Base-by-base conservation (phyloP, 2,329 filamentous ascomycete genomes). In the Penicillium sp. region DNA sequence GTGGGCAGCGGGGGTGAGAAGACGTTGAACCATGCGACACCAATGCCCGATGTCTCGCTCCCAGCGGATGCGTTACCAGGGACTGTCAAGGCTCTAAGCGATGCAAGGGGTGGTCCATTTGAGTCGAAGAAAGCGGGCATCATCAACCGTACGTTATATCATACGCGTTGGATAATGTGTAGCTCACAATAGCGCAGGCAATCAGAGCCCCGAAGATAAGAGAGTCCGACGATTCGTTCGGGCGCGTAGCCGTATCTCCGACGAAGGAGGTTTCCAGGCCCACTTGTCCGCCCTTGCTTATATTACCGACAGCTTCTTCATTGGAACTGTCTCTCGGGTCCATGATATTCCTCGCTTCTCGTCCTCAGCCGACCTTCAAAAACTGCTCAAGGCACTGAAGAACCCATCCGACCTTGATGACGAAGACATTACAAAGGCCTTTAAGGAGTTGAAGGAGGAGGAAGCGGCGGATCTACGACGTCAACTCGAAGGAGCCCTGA, bases 251-350 rank as follows among this genome's bases (percentile, higher is more conserved):
- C 81, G 75, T 56, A 95, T 98, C 67, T 89, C 88, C 43, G 81
- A 84, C 1, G 81, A 81, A 3, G 91, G 91, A 21, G 91, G 92
- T 1, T 85, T 88, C 62, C 85, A 89, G 67, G 91, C 92, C 11
- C 93, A 98, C 72, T 80, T 97, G 35, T 89, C 85, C 37, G 95
- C 95, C 9, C 81, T 99, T 60, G 93, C 93, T 25, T 99, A 98
- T 78, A 90, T 98, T 80, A 91, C 88, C 26, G 93, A 98, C 77
- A 90, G 85, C 70, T 95, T 91, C 78, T 98, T 99, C 77, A 93
- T 98, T 73, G 93, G 91, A 39, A 97, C 93, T 2, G 86, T 97
- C 8, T 82, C 88, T 27, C 86, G 91, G 21, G 88, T 93, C 54
- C 93, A 97, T 75, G 83, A 86, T 55, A 82, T 97, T 35, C 93